phyloP scores from a whole-genome alignment of 164 flowering plant genomes.

The Vitis riparia region DNA sequence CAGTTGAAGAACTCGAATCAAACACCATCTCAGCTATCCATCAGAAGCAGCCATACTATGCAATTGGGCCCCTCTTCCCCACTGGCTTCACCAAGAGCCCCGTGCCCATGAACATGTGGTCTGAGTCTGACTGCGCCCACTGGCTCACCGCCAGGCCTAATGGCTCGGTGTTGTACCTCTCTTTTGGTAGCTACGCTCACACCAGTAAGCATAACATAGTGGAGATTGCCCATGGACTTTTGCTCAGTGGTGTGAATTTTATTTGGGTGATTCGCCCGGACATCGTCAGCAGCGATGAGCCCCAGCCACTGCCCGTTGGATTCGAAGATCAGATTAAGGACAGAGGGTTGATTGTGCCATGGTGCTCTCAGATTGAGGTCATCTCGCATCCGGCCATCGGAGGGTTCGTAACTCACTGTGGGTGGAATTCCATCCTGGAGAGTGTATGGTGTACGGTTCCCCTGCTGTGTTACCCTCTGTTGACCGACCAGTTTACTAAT shows the following conservation, averaged over 20 bases:
- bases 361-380: conserved; percentile 55
- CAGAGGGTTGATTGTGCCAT: conserved; percentile 43
- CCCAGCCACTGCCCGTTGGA: conserved; percentile 35
- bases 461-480: conserved; percentile 51
- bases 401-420: conserved; percentile 70
- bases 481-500: conserved; percentile 60
- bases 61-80: conserved; percentile 51
- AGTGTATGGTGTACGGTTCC: conserved; percentile 57
- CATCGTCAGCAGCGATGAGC: conserved; percentile 34
- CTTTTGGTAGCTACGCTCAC: conserved; percentile 66
- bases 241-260: conserved; percentile 35
- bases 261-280: conserved; percentile 61
- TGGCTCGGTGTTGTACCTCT: conserved; percentile 56
- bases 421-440: conserved; percentile 71
- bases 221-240: conserved; percentile 52
- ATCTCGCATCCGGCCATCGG: conserved; percentile 49
- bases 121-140: conserved; percentile 49
- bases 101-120: conserved; percentile 50
- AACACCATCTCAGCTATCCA: conserved; percentile 42
- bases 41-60: conserved; percentile 34
- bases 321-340: conserved; percentile 26
- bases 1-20: conserved; percentile 49
- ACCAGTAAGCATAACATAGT: conserved; percentile 28
- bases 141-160: conserved; percentile 54
- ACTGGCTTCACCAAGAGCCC: conserved; percentile 25